Base-by-base conservation (phyloP, 2,329 filamentous ascomycete species). In the Exophiala sp. region DNA sequence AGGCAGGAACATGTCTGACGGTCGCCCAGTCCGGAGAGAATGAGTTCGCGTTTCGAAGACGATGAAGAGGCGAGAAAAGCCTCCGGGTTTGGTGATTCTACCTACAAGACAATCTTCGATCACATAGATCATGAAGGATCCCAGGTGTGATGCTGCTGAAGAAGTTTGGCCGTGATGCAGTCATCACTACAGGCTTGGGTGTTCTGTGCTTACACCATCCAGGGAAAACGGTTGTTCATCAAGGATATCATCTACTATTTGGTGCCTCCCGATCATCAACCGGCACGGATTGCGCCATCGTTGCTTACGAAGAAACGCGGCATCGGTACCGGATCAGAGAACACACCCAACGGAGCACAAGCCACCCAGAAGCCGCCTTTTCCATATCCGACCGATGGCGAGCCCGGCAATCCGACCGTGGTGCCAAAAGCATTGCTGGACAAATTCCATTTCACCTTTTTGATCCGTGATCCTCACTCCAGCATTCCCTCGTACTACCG, bases 211-310 rank as follows among this genome's bases (percentile, higher is more conserved):
- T 67, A 76, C 69, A 65, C 64, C 49, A 62, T 64, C 60, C 55
- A 94, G 86, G 86, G 83, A 63, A 95, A 95, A 74, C 86, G 91
- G 61, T 74, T 95, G 62, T 96, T 97, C 73, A 93, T 98, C 78
- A 98, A 98, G 70, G 93, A 97, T 68, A 98, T 97, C 73, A 84
- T 86, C 48, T 85, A 96, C 70, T 97, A 97, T 68, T 76, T 96
- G 58, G 76, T 95, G 57, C 86, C 89, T 3, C 87, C 88, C 2
- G 73, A 85, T 56, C 75, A 77, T 40, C 78, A 85, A 62, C 74
- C 79, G 11, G 79, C 87, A 43, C 75, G 74, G 42, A 81, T 93
- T 53, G 89, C 88, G 8, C 86, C 86, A 2, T 95, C 88, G n/a
- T 76, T 96, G 43, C 64, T 70, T 43, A 68, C 70, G 61, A 72